Conservation (phyloP, 768 basidiomycete genomes). For the Russula ochroleuca region DNA sequence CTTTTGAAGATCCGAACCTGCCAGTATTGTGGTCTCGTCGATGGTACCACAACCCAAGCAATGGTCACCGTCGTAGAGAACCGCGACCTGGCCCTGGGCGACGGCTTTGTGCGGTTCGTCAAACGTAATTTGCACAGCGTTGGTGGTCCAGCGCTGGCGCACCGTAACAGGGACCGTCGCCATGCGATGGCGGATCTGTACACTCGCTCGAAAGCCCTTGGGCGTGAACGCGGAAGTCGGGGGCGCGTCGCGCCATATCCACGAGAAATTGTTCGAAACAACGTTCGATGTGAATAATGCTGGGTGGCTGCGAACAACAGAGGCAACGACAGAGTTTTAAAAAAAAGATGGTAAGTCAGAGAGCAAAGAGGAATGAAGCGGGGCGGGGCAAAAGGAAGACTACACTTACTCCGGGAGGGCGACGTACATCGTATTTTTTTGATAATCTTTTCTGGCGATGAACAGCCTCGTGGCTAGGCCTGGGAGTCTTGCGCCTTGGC, state of each 20-base stretch:
- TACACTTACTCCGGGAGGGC: constrained; percentile 60
- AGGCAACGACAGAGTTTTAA: too few relatives aligned
- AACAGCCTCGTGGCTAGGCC: constrained; percentile 63
- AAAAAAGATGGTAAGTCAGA: neutral
- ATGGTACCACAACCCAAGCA: constrained; percentile 85
- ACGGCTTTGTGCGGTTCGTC: constrained; percentile 61
- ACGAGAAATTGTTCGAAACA: constrained; percentile 51
- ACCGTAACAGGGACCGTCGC: constrained; percentile 36
- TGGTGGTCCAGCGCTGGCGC: constrained; percentile 14
- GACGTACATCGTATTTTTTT: constrained; percentile 64
- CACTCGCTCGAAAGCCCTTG: constrained; percentile 45
- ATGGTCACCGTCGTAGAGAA: constrained; percentile 67
- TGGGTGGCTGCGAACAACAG: constrained; percentile 46
- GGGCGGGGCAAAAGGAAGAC: neutral
- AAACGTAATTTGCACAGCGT: constrained; percentile 46
- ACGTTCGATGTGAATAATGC: constrained; percentile 42
- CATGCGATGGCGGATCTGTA: constrained; percentile 75
- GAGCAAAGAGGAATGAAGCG: neutral
- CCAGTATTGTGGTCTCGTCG: constrained; percentile 15
- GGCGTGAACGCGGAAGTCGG: constrained; percentile 43
- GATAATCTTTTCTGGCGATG: constrained; percentile 65
- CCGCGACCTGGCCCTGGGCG: constrained; percentile 76
- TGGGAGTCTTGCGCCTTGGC: constrained; percentile 65
- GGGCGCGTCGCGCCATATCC: constrained; percentile 69
- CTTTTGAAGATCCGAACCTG: neutral